Percentiles rank a stretch among this genome's conserved stretches.
These are phyloP conservation scores for Phytophthora agathidicida DNA, from an alignment of 352 stramenopile species.

Conservation along the genomic window DNA sequence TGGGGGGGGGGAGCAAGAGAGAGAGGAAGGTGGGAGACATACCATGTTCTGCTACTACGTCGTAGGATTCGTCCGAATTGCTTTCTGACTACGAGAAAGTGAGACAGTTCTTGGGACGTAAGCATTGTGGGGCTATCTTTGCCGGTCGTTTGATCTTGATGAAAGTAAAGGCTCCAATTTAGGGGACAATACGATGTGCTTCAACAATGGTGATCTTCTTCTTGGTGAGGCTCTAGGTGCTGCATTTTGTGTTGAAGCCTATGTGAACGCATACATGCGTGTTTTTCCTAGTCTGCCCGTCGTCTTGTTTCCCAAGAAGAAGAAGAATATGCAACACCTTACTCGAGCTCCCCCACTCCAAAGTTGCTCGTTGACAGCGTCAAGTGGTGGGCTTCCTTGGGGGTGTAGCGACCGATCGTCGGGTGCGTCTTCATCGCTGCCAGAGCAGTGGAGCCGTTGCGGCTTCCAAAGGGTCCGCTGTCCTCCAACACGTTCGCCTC, in stretches of 20 bases:
- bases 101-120: conserved; percentile 16
- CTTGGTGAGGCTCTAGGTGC: too few relatives aligned
- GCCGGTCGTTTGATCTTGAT: neutral
- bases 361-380: conserved; percentile 13
- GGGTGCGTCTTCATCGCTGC: conserved; percentile 3
- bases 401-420: neutral
- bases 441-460: conserved; percentile 5
- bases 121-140: conserved; percentile 2
- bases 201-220: too few relatives aligned
- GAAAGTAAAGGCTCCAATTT: neutral
- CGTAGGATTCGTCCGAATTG: conserved; percentile 11
- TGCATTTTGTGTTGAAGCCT: too few relatives aligned
- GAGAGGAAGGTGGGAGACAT: neutral
- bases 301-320: too few relatives aligned
- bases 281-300: neutral
- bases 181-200: conserved; percentile 4
- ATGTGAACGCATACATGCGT: conserved; percentile 2
- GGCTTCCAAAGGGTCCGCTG: conserved; percentile 5
- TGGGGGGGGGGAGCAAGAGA: neutral
- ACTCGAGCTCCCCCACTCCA: conserved; percentile 12
- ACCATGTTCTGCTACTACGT: conserved; percentile 23
- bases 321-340: too few relatives aligned
- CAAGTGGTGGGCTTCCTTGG: conserved; percentile 2
- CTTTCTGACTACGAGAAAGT: conserved; percentile 27
- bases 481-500: conserved; percentile 10